A percentile compares a stretch with the other conserved stretches of the same genome.
phyloP scores from a whole-genome alignment of 2,329 filamentous ascomycete genomes.

The Fusarium caatingaense region DNA sequence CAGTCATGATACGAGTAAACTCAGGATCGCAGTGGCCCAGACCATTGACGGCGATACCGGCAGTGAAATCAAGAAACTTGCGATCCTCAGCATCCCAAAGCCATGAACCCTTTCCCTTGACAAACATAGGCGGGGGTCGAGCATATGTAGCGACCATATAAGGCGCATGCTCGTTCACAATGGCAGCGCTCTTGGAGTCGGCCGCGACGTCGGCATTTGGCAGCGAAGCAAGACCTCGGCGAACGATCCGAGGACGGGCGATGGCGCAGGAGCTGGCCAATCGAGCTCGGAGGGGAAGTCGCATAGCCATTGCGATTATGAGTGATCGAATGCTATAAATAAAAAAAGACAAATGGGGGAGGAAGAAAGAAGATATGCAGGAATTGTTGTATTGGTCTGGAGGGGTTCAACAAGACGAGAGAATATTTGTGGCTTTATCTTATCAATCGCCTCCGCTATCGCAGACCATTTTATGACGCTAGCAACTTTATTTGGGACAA shows the following conservation, averaged over 20 bases:
- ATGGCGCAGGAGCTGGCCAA: conserved; percentile 46
- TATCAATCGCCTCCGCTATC: conserved; percentile 50
- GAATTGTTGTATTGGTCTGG: conserved; percentile 3
- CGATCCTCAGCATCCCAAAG: conserved; percentile 91
- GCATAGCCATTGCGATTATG: conserved; percentile 54
- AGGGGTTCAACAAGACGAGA: conserved; percentile 22
- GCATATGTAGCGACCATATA: conserved; percentile 98
- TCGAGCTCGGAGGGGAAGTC: conserved; percentile 54
- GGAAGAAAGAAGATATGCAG: neutral
- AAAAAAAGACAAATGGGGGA: neutral
- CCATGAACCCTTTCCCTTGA: conserved; percentile 86
- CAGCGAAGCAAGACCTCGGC: conserved; percentile 51
- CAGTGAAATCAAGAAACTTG: conserved; percentile 92
- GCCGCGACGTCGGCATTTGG: conserved; percentile 78
- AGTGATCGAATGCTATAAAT: neutral
- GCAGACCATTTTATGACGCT: conserved; percentile 37
- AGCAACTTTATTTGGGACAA: conserved; percentile 9
- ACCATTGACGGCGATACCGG: conserved; percentile 94
- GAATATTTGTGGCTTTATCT: conserved; percentile 43
- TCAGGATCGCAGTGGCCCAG: conserved; percentile 90
- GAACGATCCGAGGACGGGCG: conserved; percentile 45
- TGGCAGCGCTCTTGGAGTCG: conserved; percentile 78
- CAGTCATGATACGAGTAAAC: conserved; percentile 77
- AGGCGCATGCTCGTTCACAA: conserved; percentile 80
- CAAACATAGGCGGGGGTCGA: conserved; percentile 89